Evolutionary conservation across 2,329 filamentous ascomycete genomes (phyloP).

Genomic region (Didymosphaeria variabile): DNA sequence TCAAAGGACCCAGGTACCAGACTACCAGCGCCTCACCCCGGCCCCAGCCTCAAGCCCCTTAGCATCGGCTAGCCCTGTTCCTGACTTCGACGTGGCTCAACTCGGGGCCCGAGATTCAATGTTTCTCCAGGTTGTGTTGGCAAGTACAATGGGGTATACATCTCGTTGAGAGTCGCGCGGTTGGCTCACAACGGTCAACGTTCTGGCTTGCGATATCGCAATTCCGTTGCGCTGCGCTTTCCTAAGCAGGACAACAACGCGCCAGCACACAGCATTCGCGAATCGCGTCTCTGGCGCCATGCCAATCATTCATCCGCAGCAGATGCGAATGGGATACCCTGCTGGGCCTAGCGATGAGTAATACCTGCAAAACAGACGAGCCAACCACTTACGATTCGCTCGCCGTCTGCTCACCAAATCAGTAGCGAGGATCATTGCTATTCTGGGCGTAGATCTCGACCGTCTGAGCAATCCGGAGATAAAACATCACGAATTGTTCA

Average conservation of each 20-base stretch:
- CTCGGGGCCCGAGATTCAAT: background rate
- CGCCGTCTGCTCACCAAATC: conserved; percentile 4
- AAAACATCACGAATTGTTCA: background rate
- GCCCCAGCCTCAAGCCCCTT: conserved; percentile 9
- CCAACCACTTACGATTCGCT: background rate
- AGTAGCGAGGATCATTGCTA: background rate
- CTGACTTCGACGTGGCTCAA: conserved; percentile 13
- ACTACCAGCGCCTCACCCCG: conserved; percentile 5
- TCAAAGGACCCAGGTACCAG: conserved; percentile 11
- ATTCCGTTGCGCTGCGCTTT: background rate
- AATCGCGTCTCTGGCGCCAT: conserved; percentile 1
- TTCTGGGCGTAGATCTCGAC: background rate
- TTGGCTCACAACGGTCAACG: background rate
- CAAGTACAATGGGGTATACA: background rate
- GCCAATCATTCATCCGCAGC: background rate
- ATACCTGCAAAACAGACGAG: background rate
- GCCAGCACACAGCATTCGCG: background rate
- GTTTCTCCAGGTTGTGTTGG: background rate
- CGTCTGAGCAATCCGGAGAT: conserved; percentile 5
- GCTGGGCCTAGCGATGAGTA: conserved; percentile 13
- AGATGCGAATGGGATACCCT: background rate
- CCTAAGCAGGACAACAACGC: background rate
- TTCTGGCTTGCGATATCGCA: conserved; percentile 4
- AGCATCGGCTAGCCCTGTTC: conserved; percentile 14
- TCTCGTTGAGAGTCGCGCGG: background rate